Conservation (phyloP, 768 basidiomycete species). For the Cystobasidium ongulense region DNA sequence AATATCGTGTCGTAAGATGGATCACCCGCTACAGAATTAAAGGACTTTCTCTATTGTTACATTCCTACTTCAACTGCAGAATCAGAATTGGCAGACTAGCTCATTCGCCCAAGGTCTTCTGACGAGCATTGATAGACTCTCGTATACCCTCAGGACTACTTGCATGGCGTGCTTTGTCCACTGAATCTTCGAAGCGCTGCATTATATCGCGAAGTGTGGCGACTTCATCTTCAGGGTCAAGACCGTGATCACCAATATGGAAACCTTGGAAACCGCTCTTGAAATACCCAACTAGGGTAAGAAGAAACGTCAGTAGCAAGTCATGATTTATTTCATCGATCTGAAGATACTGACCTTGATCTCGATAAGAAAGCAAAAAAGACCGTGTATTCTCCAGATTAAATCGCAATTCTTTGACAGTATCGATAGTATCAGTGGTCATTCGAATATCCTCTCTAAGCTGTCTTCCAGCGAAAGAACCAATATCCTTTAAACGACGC, state of each 20-base stretch:
- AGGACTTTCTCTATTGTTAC: no score
- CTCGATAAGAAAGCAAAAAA: conserved; percentile 32
- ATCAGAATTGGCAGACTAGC: no score
- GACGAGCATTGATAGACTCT: not conserved
- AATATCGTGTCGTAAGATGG: no score
- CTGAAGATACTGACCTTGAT: conserved; percentile 33
- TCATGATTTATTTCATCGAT: not conserved
- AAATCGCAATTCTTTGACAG: conserved; percentile 31
- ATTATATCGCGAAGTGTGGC: conserved; percentile 32
- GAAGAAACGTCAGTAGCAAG: not conserved
- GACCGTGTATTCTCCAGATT: conserved; percentile 39
- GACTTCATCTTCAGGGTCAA: conserved; percentile 40
- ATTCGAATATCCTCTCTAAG: conserved; percentile 38
- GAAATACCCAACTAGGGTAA: conserved; percentile 18
- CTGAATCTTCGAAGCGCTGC: conserved; percentile 35
- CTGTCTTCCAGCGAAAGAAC: conserved; percentile 32
- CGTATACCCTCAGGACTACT: not conserved
- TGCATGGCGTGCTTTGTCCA: conserved; percentile 31
- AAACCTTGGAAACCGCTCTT: conserved; percentile 41
- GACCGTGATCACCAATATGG: conserved; percentile 33
- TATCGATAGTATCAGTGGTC: conserved; percentile 33
- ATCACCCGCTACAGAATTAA: no score
- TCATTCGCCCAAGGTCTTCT: not conserved
- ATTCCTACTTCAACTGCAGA: no score
- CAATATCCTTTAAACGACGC: conserved; percentile 30